phyloP scores from a whole-genome alignment of 345 rosid species.

The Euphorbia pulcherrima region DNA sequence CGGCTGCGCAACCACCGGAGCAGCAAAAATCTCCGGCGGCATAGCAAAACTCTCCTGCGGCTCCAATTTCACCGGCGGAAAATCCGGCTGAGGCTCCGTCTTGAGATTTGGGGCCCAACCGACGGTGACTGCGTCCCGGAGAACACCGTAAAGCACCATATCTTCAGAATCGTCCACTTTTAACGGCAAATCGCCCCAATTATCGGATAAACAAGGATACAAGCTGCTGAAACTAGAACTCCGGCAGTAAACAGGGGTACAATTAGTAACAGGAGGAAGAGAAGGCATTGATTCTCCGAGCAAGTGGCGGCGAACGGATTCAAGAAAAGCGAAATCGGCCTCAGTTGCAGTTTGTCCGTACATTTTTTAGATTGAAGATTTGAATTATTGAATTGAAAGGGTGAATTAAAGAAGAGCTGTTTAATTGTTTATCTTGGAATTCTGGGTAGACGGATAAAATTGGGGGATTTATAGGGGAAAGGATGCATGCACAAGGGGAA shows the following conservation, averaged over 20 bases:
- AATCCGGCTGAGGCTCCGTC: constrained; percentile 15
- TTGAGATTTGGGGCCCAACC: constrained; percentile 75
- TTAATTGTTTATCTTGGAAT: too few species aligned
- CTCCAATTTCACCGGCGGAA: constrained; percentile 40
- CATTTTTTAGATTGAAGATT: constrained; percentile 23
- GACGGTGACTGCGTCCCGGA: constrained; percentile 62
- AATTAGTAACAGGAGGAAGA: constrained; percentile 15
- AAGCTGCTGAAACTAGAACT: constrained; percentile 61
- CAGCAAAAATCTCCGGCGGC: background rate
- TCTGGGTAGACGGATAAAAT: background rate
- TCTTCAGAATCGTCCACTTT: constrained; percentile 80
- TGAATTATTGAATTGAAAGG: background rate
- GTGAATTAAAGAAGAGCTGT: background rate
- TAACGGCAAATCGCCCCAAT: constrained; percentile 89
- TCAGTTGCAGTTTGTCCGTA: constrained; percentile 32
- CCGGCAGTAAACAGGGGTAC: constrained; percentile 42
- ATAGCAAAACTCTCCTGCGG: constrained; percentile 23
- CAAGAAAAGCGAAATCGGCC: constrained; percentile 48
- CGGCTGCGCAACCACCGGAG: background rate
- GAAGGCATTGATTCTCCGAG: constrained; percentile 40
- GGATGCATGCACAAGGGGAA: constrained; percentile 34
- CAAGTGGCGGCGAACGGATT: constrained; percentile 49
- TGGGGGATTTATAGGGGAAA: constrained; percentile 16
- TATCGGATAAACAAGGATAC: constrained; percentile 77
- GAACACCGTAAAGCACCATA: constrained; percentile 68